A percentile compares a stretch with the other conserved stretches of the same genome.
Conservation (phyloP, 192 early-diverging fungal genomes). For the Phlyctochytrium bullatum region DNA sequence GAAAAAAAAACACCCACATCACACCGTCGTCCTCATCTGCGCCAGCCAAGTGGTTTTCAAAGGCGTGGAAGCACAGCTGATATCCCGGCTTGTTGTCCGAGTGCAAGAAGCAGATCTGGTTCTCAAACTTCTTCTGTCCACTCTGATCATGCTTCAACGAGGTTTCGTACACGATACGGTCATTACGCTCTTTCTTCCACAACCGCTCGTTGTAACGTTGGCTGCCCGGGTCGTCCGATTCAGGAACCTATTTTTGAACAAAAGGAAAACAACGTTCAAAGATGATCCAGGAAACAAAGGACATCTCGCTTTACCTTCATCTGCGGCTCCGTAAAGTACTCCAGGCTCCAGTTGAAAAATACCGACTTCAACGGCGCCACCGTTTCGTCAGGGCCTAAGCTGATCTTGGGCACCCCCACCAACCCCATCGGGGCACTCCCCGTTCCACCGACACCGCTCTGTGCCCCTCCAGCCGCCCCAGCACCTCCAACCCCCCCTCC, state of each 20-base stretch:
- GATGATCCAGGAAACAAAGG: background rate
- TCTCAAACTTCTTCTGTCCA: constrained; percentile 23
- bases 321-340: constrained; percentile 86
- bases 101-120: constrained; percentile 23
- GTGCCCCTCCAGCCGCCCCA: constrained; percentile 1
- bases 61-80: constrained; percentile 69
- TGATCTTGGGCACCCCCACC: background rate
- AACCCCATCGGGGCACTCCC: background rate
- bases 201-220: constrained; percentile 67
- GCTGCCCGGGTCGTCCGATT: constrained; percentile 80
- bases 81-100: constrained; percentile 37
- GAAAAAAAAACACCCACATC: constrained; percentile 42
- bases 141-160: constrained; percentile 1
- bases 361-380: constrained; percentile 44
- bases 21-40: constrained; percentile 70
- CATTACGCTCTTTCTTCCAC: constrained; percentile 71
- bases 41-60: constrained; percentile 79
- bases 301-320: constrained; percentile 72
- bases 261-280: constrained; percentile 1
- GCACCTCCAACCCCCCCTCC: constrained; percentile 5
- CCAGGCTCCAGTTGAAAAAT: constrained; percentile 83
- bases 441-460: background rate
- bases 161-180: constrained; percentile 56
- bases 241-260: constrained; percentile 43
- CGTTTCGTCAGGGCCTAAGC: background rate